Evolutionary conservation across 78 protist species (phyloP), one percentile per base, ranked within the genome.

Genomic region (Chrysochromulina parva): DNA sequence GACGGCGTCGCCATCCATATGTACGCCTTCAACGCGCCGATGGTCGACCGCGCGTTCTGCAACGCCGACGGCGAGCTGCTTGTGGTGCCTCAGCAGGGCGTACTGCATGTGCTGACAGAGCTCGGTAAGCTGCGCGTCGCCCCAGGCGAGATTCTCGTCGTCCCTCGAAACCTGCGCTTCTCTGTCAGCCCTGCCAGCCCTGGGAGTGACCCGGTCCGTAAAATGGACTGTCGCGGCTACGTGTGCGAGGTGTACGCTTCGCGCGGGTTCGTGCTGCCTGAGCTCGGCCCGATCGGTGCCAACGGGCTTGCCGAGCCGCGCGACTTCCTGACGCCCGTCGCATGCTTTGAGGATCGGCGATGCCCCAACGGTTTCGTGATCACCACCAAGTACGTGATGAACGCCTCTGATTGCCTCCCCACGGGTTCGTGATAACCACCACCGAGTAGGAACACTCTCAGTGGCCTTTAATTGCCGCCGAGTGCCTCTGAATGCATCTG

Each of bases 1-100:
- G 26, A 88, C 28, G 99, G 99, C 86, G 14, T 93, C 85, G 96
- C 97, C 9, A 80, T 97, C 71, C 96, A 97, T 93, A 74, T 97
- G 88, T 93, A 91, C 88, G 66, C 90, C 47, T 65, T 7, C 80
- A 96, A 92, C 93, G 48, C 88, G 48, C 53, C 93, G 52, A 97
- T 96, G 99, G 57, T 13, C 48, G 57, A 91, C 59, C 50, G 52
- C 22, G 93, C 95, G 10, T 91, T 97, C 91, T 85, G 73, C 91
- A 94, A 94, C 92, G 48, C 97, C 10, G 99, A 98, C 88, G 99
- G 99, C 54, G 98, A 98, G 90, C 69, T 97, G 47, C 93, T 98
- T 52, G 92, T 98, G 59, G 90, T 78, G 59, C 86, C 86, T 47
- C 86, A 78, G 86, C 19, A 0, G 48, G 86, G 86, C 86, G 86